Evolutionary conservation across 371 early-diverging fungal species (phyloP).

Genomic region (Circinella umbellata): DNA sequence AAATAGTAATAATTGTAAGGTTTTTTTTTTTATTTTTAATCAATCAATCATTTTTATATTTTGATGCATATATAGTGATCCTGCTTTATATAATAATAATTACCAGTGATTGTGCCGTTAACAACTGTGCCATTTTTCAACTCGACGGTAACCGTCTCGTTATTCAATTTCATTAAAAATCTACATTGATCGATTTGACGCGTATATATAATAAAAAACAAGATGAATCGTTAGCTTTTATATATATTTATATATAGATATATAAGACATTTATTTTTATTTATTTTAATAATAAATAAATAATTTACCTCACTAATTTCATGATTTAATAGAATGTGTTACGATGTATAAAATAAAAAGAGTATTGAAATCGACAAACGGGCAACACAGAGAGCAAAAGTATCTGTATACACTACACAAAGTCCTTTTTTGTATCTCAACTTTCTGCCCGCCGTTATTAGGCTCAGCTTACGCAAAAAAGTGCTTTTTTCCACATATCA

Average conservation of each 20-base stretch:
- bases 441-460: too few species aligned
- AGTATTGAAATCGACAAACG: too few species aligned
- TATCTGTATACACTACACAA: too few species aligned
- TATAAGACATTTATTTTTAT: neutral
- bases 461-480: too few species aligned
- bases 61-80: too few species aligned
- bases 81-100: neutral
- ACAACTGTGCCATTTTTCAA: constrained; percentile 96
- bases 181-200: constrained; percentile 42
- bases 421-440: too few species aligned
- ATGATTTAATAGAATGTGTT: neutral
- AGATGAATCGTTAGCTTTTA: neutral
- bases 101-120: constrained; percentile 92
- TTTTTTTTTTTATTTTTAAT: too few species aligned
- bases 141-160: constrained; percentile 95
- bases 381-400: too few species aligned
- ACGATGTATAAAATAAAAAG: too few species aligned
- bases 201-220: neutral
- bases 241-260: neutral
- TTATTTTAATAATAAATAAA: neutral
- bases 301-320: constrained; percentile 16
- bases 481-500: too few species aligned
- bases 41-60: neutral
- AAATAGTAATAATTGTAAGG: too few species aligned
- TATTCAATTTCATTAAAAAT: constrained; percentile 94